These are phyloP conservation scores for Zygosaccharomyces bisporus DNA, from an alignment of 805 yeast species.

Conservation along the genomic window DNA sequence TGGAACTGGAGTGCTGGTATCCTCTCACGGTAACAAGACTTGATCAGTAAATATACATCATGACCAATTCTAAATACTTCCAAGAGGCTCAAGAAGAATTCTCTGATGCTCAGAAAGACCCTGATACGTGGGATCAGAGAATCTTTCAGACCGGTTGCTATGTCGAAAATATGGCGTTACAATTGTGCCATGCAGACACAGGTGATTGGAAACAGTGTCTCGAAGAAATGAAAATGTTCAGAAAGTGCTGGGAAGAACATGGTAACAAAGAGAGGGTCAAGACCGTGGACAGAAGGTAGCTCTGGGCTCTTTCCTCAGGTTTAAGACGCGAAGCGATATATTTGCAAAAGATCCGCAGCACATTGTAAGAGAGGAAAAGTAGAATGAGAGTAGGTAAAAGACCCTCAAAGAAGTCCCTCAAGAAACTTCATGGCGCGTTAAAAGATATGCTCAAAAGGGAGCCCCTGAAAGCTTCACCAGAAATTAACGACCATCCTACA, in stretches of 20 bases:
- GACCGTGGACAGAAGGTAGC: conserved; percentile 27
- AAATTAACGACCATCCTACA: not conserved
- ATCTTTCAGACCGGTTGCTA: conserved; percentile 71
- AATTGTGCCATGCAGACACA: conserved; percentile 75
- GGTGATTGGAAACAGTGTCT: conserved; percentile 77
- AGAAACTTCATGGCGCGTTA: conserved; percentile 23
- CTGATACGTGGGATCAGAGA: conserved; percentile 75
- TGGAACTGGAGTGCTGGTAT: no score
- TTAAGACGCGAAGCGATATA: conserved; percentile 3
- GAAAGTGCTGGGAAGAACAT: conserved; percentile 58
- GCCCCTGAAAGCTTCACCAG: not conserved
- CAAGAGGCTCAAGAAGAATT: conserved; percentile 32
- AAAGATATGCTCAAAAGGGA: conserved; percentile 19
- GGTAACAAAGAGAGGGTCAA: conserved; percentile 49
- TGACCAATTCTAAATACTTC: conserved; percentile 24
- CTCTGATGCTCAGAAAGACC: conserved; percentile 43
- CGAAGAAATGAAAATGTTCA: conserved; percentile 60
- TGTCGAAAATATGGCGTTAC: conserved; percentile 66
- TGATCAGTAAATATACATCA: no score
- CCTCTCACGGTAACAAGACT: no score
- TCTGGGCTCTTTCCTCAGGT: not conserved
- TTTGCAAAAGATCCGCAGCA: not conserved
- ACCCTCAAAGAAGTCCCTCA: conserved; percentile 14
- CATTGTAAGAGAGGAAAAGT: not conserved
- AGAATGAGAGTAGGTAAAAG: conserved; percentile 15